Base-by-base conservation (phyloP, 208 protist species). In the Crithidia thermophila region DNA sequence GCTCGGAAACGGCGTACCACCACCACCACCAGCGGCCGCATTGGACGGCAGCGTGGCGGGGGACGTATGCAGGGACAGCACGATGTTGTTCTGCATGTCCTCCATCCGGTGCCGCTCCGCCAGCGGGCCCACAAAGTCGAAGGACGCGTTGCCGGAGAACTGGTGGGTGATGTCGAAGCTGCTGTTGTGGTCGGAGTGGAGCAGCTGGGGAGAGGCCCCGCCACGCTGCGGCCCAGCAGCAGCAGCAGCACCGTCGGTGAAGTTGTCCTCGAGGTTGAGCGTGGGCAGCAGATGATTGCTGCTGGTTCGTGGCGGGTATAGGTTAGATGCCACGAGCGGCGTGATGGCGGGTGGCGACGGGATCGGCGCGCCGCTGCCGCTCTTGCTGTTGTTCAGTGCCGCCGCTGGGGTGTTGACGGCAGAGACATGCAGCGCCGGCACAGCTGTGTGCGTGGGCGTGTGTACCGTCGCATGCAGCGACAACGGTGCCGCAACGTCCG, bases 121-220 rank as follows among this genome's bases (percentile, higher is more conserved):
- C 13, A 82, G 71, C 1, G 52, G 46, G 6, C 72, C 77, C 23
- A 75, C 72, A 66, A 86, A 77, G 65, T 82, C 81, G 23, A 86
- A 86, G 42, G 76, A 82, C 18, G 76, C 70, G 57, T 80, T 76
- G 33, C 81, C 81, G 3, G 81, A 86, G 69, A 73, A 86, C 65
- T 82, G 72, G 50, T 75, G 64, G 4, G 53, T 20, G 34, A 75
- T 56, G 43, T 67, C 69, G 18, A 50, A 64, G 30, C 31, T 72
- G 27, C 59, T 73, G 40, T 64, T 56, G 61, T 65, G 61, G 20
- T 58, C 55, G 61, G 20, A n/a, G 67, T 50, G 65, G 28, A 37
- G 40, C 31, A 43, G 42, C 13, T 23, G 68, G 20, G 68, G 63
- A 1, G 33, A 45, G 21, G 39, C n/a, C 2, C 51, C 59, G 30